Conservation (phyloP, 352 stramenopile genomes). For the Peronospora destructor region DNA sequence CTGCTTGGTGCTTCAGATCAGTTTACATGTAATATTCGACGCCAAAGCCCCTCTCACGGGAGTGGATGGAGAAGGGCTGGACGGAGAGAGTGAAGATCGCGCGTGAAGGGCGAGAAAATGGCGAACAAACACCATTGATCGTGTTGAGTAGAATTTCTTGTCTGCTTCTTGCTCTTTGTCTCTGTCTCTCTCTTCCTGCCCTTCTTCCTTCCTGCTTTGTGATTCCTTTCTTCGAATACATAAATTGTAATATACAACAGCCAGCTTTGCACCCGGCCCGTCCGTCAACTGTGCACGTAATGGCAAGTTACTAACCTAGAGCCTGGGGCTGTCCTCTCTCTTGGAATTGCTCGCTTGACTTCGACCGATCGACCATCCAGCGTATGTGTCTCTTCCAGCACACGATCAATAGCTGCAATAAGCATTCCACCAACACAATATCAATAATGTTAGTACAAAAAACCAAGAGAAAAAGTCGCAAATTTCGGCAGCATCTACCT, state of each 20-base stretch:
- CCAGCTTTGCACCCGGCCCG: conserved; percentile 9
- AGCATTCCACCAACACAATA: conserved; percentile 2
- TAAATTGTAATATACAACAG: conserved; percentile 25
- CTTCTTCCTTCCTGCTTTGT: conserved; percentile 20
- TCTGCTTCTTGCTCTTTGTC: conserved; percentile 26
- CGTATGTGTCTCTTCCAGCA: conserved; percentile 81
- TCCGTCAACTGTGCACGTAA: conserved; percentile 6
- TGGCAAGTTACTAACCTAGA: conserved; percentile 63
- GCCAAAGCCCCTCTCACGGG: conserved; percentile 24
- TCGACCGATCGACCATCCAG: conserved; percentile 88
- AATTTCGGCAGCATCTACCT: conserved; percentile 42
- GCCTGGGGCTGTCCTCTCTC: conserved; percentile 61
- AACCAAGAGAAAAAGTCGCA: background rate
- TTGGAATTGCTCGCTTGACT: conserved; percentile 88
- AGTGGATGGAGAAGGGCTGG: conserved; percentile 30
- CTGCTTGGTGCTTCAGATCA: conserved; percentile 11
- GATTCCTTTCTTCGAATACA: conserved; percentile 21
- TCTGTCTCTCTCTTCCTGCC: conserved; percentile 27
- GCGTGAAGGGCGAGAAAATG: conserved; percentile 19
- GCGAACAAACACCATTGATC: conserved; percentile 29
- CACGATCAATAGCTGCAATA: conserved; percentile 62
- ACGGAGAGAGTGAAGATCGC: conserved; percentile 28
- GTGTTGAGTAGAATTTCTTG: conserved; percentile 34
- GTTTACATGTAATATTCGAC: conserved; percentile 7
- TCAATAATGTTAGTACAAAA: background rate